Evolutionary conservation across 2,329 filamentous ascomycete genomes (phyloP), one percentile per base, ranked within the genome.

Genomic region (Phialophora verrucosa): DNA sequence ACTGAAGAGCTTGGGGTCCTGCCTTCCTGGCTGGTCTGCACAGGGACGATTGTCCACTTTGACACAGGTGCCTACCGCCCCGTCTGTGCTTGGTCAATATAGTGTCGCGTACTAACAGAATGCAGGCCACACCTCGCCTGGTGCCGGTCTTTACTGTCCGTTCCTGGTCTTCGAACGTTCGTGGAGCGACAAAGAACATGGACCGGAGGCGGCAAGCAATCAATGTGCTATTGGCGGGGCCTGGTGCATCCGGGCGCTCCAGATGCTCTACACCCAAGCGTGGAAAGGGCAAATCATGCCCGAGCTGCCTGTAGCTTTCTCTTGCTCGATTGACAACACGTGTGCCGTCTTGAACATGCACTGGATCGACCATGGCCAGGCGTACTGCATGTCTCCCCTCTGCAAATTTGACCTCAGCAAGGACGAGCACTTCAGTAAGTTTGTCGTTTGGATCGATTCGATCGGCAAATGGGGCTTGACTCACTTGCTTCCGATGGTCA

Each of bases 221-320:
- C 70, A 71, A 62, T 71, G 70, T 63, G 72, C 72, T 14, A 69
- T 72, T 23, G 70, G 66, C 50, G 72, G 72, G 1, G 66, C 72
- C n/a, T 73, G 72, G 69, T 73, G 64, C 38, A 59, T 72, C 12
- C 51, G 70, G 38, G 61, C 71, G 4, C 62, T 72, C 49, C 72
- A 72, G 35, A 69, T 71, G 68, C 57, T 73, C 0, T 69, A 71
- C 32, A 61, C 64, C 27, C 59, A 63, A 29, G 69, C 69, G 1
- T 68, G 65, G 65, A 67, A 64, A 23, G 65, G 64, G 27, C 44
- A 64, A 12, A 67, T 61, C n/a, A 61, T 68, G 31, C 66, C 64
- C 1, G 64, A 66, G 27, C 38, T 67, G 7, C 70, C 71, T 8
- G 59, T 70, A 6, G 57, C 71, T 4, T 73, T 73, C 44, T 71